Base-by-base conservation (phyloP, 768 basidiomycete species). In the Termitomyces sp. region DNA sequence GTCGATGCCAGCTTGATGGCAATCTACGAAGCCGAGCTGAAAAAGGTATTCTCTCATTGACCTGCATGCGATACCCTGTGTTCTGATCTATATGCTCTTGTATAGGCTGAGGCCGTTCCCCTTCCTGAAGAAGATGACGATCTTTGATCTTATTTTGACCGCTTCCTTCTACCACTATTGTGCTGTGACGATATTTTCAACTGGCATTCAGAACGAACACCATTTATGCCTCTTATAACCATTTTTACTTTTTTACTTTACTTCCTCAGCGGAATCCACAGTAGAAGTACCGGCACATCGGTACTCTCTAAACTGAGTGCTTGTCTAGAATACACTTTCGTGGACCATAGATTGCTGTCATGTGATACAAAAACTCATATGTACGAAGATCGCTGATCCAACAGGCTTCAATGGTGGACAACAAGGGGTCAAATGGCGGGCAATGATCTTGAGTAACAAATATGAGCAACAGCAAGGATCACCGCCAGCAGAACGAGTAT, bases 81-180 rank as follows among this genome's bases (percentile, higher is more conserved):
- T 43, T 23, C 16, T 40, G n/a, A 49, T 39, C 8, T 28, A 41
- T 11, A 27, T 19, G 27, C 23, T 28, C 54, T 30, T 58, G 49
- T 9, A 14, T 54, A 92, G 87, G 96, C 96, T 58, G 94, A 91
- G 67, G 78, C 79, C 60, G 88, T 94, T 61, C 97, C 97, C 67
- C 90, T 99, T 60, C 97, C 97, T 52, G 97, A 98, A 74, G 97
- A 99, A 73, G 97, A 95, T 50, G 94, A 96, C 56, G 89, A 93
- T 63, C 79, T 91, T 66, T 88, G 80, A 76, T 67, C 51, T 62
- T 50, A 57, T 50, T 60, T 50, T 35, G 56, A 54, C 39, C 55
- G 56, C 52, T 59, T 54, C 42, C 57, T 55, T 52, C 64, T 59
- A 57, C 58, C 59, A 47, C 59, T 63, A 58, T 58, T 59, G 62